Evolutionary conservation across 2,329 filamentous ascomycete genomes (phyloP).

Genomic region (Colletotrichum brevisporum): DNA sequence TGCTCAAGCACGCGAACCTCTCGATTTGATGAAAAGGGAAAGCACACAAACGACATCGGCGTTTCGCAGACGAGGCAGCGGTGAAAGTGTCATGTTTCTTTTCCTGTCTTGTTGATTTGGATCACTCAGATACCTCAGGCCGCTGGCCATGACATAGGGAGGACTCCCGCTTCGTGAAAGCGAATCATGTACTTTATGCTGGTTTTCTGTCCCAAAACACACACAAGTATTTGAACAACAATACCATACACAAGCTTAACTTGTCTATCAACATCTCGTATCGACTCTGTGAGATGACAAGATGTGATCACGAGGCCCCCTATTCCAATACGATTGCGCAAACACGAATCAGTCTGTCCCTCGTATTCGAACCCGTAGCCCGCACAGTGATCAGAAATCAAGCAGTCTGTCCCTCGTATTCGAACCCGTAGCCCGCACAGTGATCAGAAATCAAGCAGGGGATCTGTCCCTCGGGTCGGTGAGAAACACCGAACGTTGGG

Average conservation of each 20-base stretch:
- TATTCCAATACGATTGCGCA: too few species aligned
- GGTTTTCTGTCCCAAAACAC: background rate
- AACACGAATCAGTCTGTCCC: background rate
- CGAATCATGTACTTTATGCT: constrained; percentile 16
- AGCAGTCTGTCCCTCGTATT: background rate
- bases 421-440: background rate
- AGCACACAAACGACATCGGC: constrained; percentile 7
- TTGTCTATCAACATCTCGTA: background rate
- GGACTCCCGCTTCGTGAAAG: constrained; percentile 27
- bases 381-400: background rate
- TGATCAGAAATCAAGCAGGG: constrained; percentile 1
- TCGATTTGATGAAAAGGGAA: constrained; percentile 15
- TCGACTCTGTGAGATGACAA: too few species aligned
- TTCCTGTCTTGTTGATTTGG: background rate
- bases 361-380: background rate
- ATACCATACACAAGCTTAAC: constrained; percentile 26
- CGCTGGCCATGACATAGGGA: constrained; percentile 21
- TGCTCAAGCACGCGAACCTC: constrained; percentile 7
- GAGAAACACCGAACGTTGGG: background rate
- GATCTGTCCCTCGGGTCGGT: background rate
- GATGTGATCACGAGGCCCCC: too few species aligned
- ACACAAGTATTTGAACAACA: background rate
- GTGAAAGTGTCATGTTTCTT: background rate
- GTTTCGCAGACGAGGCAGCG: constrained; percentile 24
- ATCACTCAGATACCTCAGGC: constrained; percentile 35